phyloP scores from a whole-genome alignment of 1,284 basidiomycete genomes.

The Megacollybia platyphylla region DNA sequence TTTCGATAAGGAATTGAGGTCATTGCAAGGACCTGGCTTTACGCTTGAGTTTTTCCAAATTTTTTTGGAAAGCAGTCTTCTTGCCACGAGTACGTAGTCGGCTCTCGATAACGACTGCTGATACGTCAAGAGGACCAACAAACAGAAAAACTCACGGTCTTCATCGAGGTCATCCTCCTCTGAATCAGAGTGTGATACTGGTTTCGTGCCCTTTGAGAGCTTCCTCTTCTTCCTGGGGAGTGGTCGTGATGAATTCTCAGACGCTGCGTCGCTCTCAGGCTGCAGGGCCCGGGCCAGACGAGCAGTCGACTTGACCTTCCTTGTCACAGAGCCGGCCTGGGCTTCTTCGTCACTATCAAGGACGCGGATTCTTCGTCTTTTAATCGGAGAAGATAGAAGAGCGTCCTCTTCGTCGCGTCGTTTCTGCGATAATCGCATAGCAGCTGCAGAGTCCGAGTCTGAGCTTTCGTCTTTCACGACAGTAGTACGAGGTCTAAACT shows the following conservation, averaged over 20 bases:
- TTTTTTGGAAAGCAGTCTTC: conserved; percentile 46
- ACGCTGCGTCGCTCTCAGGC: background rate
- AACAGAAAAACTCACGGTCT: conserved; percentile 25
- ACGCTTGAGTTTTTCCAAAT: conserved; percentile 55
- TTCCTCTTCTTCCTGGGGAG: conserved; percentile 22
- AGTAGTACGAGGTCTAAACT: background rate
- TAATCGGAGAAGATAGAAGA: conserved; percentile 18
- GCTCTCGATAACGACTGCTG: conserved; percentile 44
- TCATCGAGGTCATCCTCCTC: conserved; percentile 49
- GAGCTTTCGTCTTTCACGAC: background rate
- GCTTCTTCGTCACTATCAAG: conserved; percentile 14
- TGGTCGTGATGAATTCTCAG: conserved; percentile 3
- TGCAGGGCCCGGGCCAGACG: conserved; percentile 6
- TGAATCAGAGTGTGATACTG: conserved; percentile 30
- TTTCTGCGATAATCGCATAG: conserved; percentile 4
- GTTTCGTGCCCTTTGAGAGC: conserved; percentile 33
- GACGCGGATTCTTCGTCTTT: conserved; percentile 12
- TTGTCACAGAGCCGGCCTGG: background rate
- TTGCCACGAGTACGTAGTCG: conserved; percentile 52
- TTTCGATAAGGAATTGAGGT: background rate
- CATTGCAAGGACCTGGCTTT: conserved; percentile 9
- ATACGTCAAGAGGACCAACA: background rate
- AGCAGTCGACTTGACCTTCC: background rate
- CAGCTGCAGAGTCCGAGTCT: background rate
- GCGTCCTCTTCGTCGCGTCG: conserved; percentile 17